These are phyloP conservation scores for Elymus sibiricus DNA, from an alignment of 176 grass and related monocot species.

Conservation along the genomic window DNA sequence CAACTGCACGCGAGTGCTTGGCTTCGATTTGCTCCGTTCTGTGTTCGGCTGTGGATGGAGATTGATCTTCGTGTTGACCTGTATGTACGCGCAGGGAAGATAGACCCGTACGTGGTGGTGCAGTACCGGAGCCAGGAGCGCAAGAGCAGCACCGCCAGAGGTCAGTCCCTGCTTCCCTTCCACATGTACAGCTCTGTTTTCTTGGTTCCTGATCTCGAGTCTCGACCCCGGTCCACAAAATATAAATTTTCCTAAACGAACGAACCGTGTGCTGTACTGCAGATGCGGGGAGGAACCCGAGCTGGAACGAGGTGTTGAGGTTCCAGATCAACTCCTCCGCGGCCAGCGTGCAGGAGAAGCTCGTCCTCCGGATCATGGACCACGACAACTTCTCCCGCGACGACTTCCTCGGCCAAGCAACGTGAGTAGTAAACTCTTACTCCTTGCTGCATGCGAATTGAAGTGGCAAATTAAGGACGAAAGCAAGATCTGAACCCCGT, in stretches of 20 bases:
- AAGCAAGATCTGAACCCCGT: neutral
- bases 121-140: conserved; percentile 77
- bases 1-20: neutral
- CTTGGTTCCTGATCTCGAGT: neutral
- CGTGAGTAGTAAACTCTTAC: conserved; percentile 33
- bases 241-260: neutral
- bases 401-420: conserved; percentile 78
- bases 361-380: conserved; percentile 69
- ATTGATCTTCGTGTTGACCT: neutral
- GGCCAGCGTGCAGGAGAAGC: conserved; percentile 56
- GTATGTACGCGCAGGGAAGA: conserved; percentile 51
- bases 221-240: too few species aligned
- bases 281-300: conserved; percentile 68
- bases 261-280: neutral
- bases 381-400: conserved; percentile 66
- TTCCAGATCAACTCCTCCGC: conserved; percentile 59
- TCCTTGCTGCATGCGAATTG: neutral
- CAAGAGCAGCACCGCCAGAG: conserved; percentile 66
- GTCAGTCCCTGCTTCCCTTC: conserved; percentile 7
- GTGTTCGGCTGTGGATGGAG: neutral
- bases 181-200: too few species aligned
- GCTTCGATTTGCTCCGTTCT: neutral
- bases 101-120: conserved; percentile 78
- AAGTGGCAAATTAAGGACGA: neutral
- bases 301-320: conserved; percentile 80